Conservation (phyloP, 2,329 filamentous ascomycete genomes). For the Claviceps arundinis region DNA sequence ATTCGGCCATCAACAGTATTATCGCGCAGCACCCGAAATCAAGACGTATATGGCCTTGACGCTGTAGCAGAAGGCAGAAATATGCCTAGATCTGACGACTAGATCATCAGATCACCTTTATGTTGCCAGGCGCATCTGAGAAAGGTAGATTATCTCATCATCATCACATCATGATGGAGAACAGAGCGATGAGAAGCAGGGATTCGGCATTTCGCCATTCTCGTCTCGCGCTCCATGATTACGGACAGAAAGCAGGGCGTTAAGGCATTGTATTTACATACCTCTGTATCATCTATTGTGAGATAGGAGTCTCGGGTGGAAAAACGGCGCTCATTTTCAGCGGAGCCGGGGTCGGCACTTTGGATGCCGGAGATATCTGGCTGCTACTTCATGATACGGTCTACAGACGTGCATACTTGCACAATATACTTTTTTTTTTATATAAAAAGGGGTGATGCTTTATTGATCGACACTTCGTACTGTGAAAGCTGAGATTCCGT, state of each 20-base stretch:
- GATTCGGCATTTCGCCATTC: not conserved
- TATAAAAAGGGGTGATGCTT: not conserved
- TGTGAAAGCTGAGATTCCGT: not conserved
- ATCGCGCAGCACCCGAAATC: not conserved
- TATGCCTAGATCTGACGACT: not conserved
- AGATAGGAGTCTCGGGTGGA: too few species aligned
- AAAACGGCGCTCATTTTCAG: not conserved
- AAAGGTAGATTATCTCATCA: too few species aligned
- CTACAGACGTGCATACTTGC: not conserved
- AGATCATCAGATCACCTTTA: not conserved
- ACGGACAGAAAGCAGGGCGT: slow-evolving; percentile 1
- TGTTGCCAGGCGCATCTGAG: not conserved
- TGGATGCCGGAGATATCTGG: not conserved
- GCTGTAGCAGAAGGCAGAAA: not conserved
- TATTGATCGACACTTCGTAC: not conserved
- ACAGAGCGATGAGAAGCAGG: not conserved
- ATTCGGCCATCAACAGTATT: not conserved
- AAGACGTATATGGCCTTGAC: not conserved
- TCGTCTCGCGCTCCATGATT: not conserved
- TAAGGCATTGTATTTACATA: not conserved
- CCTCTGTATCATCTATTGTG: not conserved
- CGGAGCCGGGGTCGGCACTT: not conserved
- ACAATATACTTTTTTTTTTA: not conserved
- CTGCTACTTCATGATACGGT: not conserved
- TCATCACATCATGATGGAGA: not conserved